Evolutionary conservation across 1,139 yeast species (phyloP).

Genomic region (Magnusiomyces sp.): DNA sequence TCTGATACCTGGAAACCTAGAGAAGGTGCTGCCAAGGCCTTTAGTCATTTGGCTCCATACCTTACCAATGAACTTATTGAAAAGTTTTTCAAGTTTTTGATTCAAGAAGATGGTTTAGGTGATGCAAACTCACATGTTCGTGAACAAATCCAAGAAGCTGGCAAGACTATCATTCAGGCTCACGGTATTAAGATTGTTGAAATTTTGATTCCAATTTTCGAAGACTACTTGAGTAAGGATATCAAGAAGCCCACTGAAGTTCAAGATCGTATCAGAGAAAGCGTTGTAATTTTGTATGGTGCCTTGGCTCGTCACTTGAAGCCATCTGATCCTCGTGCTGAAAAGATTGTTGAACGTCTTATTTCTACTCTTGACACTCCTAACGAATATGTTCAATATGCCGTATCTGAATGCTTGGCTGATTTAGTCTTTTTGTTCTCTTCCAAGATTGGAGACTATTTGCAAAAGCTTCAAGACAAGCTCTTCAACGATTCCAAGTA

Average conservation of each 20-base stretch:
- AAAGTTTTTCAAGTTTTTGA: slow-evolving; percentile 49
- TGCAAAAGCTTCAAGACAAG: slow-evolving; percentile 51
- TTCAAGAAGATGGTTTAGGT: slow-evolving; percentile 56
- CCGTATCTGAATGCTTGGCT: slow-evolving; percentile 76
- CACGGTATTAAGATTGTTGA: slow-evolving; percentile 65
- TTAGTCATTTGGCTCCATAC: slow-evolving; percentile 49
- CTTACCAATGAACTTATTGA: slow-evolving; percentile 38
- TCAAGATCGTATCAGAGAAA: slow-evolving; percentile 64
- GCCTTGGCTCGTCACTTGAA: slow-evolving; percentile 76
- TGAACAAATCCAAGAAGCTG: slow-evolving; percentile 85
- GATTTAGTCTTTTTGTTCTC: slow-evolving; percentile 57
- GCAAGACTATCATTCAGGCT: slow-evolving; percentile 54
- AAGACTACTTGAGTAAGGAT: slow-evolving; percentile 39
- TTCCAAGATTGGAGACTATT: slow-evolving; percentile 38
- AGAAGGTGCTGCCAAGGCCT: slow-evolving; percentile 66
- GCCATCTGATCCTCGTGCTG: slow-evolving; percentile 54
- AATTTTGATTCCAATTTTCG: slow-evolving; percentile 68
- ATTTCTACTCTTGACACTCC: slow-evolving; percentile 75
- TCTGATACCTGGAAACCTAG: slow-evolving; percentile 79
- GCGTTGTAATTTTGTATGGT: slow-evolving; percentile 80
- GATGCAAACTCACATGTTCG: slow-evolving; percentile 69
- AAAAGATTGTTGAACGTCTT: slow-evolving; percentile 56
- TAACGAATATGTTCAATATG: slow-evolving; percentile 80
- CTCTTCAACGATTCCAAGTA: slow-evolving; percentile 43
- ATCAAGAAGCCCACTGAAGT: slow-evolving; percentile 33